Evolutionary conservation across 345 rosid species (phyloP), one percentile per base, ranked within the genome.

Genomic region (Populus nigra): DNA sequence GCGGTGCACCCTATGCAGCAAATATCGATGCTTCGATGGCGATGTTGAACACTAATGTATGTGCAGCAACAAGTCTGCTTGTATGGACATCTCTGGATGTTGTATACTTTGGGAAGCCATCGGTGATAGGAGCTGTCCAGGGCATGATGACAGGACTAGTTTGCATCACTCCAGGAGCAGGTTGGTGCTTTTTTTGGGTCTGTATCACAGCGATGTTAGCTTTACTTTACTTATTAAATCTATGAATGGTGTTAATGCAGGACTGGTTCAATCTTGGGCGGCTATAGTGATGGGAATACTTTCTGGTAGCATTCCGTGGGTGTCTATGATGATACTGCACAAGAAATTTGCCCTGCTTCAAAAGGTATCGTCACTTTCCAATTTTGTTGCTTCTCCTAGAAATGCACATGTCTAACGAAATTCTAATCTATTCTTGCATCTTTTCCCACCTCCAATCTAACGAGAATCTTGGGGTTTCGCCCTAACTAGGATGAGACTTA

Each of bases 91-190:
- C 88, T 27, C 93, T 94, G 13, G 98, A 94, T 72, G 98, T 91
- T 47, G 61, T 89, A 0, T 94, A 89, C 85, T 94, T 94, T 47
- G 95, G 94, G 9, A 94, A 91, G 77, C 98, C 98, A 27, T 94
- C 98, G 2, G 98, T 94, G 18, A 89, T 93, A 2, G 98, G 98
- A 72, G 98, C 98, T 22, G 89, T 94, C 71, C 98, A 94, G 77
- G 98, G 98, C 61, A 94, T 94, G 98, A 87, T 94, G 76, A 94
- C 98, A 0, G 98, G 98, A 0, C 91, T 94, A 1, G 98, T 83
- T 41, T 92, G 98, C 73, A 88, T 94, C 53, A 93, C 98, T 59
- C 98, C 98, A 0, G 98, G 97, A 67, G 99, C 99, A 55, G 98
- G 98, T 92, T 9, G 20, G 49, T 67, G 6, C 47, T 23, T 25